Evolutionary conservation across 805 yeast genomes (phyloP).

Genomic region (Wickerhamomyces bisporus): DNA sequence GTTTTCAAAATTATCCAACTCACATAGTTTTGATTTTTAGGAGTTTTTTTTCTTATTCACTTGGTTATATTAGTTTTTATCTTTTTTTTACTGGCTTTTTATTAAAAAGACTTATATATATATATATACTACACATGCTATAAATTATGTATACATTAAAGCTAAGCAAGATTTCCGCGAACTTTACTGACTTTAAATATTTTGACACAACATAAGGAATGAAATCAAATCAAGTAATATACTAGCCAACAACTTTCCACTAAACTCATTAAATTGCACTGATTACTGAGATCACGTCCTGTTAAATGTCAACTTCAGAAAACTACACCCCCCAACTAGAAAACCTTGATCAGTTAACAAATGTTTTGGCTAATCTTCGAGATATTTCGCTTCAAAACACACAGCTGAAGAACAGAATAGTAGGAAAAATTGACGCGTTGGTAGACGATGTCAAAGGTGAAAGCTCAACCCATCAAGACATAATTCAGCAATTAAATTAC

Average conservation of each 20-base stretch:
- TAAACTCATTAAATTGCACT: too few species aligned
- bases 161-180: too few species aligned
- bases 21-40: neutral
- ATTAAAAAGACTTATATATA: neutral
- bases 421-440: conserved; percentile 13
- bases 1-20: too few species aligned
- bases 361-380: conserved; percentile 11
- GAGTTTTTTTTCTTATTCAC: too few species aligned
- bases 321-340: conserved; percentile 21
- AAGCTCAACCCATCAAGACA: conserved; percentile 3
- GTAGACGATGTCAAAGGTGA: conserved; percentile 13
- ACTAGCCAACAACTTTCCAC: too few species aligned
- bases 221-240: too few species aligned
- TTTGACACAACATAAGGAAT: too few species aligned
- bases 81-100: neutral
- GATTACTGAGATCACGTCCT: too few species aligned
- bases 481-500: conserved; percentile 5
- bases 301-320: conserved; percentile 8
- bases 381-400: conserved; percentile 4
- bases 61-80: neutral
- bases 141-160: too few species aligned
- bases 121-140: too few species aligned
- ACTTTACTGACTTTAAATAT: too few species aligned
- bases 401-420: conserved; percentile 10
- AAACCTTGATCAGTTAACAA: conserved; percentile 15